Evolutionary conservation across 148 eudicot genomes (phyloP).

Genomic region (Rhododendron henanense): DNA sequence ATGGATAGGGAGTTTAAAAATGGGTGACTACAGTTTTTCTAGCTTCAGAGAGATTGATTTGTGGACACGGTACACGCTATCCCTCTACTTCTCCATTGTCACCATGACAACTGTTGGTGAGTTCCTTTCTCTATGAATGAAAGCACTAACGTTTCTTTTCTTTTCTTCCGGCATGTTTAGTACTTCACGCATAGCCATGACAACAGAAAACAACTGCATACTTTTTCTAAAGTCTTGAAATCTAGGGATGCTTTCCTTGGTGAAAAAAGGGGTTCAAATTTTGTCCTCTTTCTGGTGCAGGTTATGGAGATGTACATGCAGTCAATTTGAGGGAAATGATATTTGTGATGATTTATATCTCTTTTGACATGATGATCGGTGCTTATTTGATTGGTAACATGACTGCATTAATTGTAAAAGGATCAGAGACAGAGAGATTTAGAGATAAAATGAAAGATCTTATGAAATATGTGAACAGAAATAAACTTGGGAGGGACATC

Average conservation of each 20-base stretch:
- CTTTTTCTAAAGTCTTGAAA: neutral
- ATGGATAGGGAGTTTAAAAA: slow-evolving; percentile 89
- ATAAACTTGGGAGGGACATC: slow-evolving; percentile 55
- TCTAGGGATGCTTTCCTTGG: neutral
- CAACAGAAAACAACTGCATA: neutral
- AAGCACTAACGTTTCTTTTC: neutral
- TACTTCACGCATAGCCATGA: neutral
- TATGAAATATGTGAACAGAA: slow-evolving; percentile 61
- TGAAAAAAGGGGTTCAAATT: neutral
- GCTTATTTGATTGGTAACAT: slow-evolving; percentile 76
- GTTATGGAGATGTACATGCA: slow-evolving; percentile 81
- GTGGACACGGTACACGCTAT: slow-evolving; percentile 70
- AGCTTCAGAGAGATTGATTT: slow-evolving; percentile 78
- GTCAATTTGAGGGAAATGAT: slow-evolving; percentile 77
- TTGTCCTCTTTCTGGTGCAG: slow-evolving; percentile 26
- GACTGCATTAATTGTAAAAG: slow-evolving; percentile 74
- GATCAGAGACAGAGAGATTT: slow-evolving; percentile 61
- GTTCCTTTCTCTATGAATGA: slow-evolving; percentile 22
- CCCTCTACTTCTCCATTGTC: slow-evolving; percentile 85
- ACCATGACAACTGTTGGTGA: slow-evolving; percentile 98
- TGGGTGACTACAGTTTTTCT: slow-evolving; percentile 80
- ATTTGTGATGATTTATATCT: slow-evolving; percentile 67
- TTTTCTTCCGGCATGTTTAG: neutral
- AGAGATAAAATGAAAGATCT: slow-evolving; percentile 72
- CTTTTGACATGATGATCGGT: slow-evolving; percentile 73